These are phyloP conservation scores for Cynanchum wilfordii DNA, from an alignment of 257 asterid genomes.

Conservation along the genomic window DNA sequence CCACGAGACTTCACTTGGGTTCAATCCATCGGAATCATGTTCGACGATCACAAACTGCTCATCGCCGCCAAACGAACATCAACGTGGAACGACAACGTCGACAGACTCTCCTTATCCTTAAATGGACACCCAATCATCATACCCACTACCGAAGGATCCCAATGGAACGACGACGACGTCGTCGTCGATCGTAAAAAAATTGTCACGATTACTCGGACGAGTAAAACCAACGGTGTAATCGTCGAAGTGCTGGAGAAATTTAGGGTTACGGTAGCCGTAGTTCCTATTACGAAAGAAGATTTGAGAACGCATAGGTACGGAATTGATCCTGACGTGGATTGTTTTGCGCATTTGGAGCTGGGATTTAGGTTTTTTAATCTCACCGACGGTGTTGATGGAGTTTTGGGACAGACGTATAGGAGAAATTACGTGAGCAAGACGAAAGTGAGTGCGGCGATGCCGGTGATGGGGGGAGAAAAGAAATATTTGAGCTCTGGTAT, in stretches of 20 bases:
- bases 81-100: conserved; percentile 38
- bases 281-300: conserved; percentile 43
- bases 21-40: conserved; percentile 49
- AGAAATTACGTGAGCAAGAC: conserved; percentile 43
- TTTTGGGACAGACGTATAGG: conserved; percentile 66
- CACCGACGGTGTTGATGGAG: conserved; percentile 37
- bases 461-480: conserved; percentile 57
- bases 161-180: conserved; percentile 27
- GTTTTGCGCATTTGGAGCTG: conserved; percentile 64
- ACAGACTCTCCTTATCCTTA: conserved; percentile 39
- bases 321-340: conserved; percentile 34
- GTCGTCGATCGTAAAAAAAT: background rate
- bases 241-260: conserved; percentile 33
- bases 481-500: conserved; percentile 35
- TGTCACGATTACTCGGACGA: conserved; percentile 25
- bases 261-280: conserved; percentile 42
- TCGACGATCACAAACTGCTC: conserved; percentile 32
- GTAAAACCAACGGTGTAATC: conserved; percentile 31
- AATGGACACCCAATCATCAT: conserved; percentile 37
- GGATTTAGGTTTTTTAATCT: conserved; percentile 46
- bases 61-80: conserved; percentile 46
- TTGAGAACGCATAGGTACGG: conserved; percentile 46
- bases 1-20: conserved; percentile 68
- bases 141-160: conserved; percentile 28
- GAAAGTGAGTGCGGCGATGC: conserved; percentile 47